Conservation (phyloP, 495 filamentous ascomycete species). For the Xylona heveae region DNA sequence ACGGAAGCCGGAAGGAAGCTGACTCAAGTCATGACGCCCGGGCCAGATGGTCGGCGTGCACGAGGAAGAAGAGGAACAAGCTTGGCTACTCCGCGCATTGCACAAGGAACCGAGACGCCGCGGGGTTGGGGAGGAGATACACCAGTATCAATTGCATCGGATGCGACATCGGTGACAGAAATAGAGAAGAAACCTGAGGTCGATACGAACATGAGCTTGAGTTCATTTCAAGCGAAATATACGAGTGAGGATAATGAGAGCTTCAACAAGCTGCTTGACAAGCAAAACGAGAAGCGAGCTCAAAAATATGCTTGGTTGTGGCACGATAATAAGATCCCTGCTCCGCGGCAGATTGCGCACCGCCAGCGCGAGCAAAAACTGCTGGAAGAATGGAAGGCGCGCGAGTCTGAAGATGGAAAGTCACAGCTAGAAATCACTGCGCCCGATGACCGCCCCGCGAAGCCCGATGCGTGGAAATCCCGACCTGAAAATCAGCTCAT, state of each 20-base stretch:
- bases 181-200: slow-evolving; percentile 24
- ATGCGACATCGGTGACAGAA: slow-evolving; percentile 7
- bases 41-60: slow-evolving; percentile 23
- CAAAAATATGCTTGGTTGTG: slow-evolving; percentile 79
- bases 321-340: slow-evolving; percentile 70
- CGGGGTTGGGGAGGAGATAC: slow-evolving; percentile 23
- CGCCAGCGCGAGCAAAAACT: slow-evolving; percentile 43
- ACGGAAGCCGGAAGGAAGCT: slow-evolving; percentile 51
- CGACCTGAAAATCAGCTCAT: slow-evolving; percentile 67
- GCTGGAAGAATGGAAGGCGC: slow-evolving; percentile 18
- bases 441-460: slow-evolving; percentile 49
- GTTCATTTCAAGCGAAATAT: slow-evolving; percentile 76
- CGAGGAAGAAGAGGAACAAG: slow-evolving; percentile 15
- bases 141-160: slow-evolving; percentile 13
- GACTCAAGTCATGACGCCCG: slow-evolving; percentile 64
- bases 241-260: slow-evolving; percentile 94
- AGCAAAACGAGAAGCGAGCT: slow-evolving; percentile 63
- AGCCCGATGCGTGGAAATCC: slow-evolving; percentile 54
- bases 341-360: slow-evolving; percentile 68
- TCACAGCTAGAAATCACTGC: slow-evolving; percentile 31
- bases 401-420: slow-evolving; percentile 23
- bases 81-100: slow-evolving; percentile 12
- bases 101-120: slow-evolving; percentile 21
- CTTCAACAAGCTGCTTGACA: slow-evolving; percentile 82
- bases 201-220: slow-evolving; percentile 63